Percentiles rank a stretch among this genome's conserved stretches.
These are phyloP conservation scores for Lagenidium giganteum DNA, from an alignment of 352 stramenopile species.

Conservation along the genomic window DNA sequence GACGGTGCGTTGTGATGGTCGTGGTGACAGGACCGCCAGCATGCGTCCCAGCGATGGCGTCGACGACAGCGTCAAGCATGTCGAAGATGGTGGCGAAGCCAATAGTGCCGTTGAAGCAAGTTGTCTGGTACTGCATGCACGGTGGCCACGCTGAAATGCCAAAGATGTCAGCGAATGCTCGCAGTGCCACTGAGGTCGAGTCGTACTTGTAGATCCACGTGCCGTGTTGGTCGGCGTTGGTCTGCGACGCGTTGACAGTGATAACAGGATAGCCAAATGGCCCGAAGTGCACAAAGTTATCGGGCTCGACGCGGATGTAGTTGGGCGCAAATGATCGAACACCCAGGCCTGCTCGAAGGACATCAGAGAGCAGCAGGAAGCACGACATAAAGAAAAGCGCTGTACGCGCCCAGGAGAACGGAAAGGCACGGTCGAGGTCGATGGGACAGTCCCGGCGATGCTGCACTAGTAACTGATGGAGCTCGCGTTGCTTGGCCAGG, in stretches of 20 bases:
- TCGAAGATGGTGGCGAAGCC: too few relatives aligned
- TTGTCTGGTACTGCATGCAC: constrained; percentile 7
- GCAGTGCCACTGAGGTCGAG: constrained; percentile 15
- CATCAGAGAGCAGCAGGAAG: constrained; percentile 10
- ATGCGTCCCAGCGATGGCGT: too few relatives aligned
- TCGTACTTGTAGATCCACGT: constrained; percentile 18
- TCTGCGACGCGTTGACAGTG: too few relatives aligned
- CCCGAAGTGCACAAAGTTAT: constrained; percentile 2
- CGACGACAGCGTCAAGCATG: too few relatives aligned
- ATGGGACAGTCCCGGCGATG: too few relatives aligned
- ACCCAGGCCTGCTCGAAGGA: constrained; percentile 8
- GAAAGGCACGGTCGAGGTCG: background rate
- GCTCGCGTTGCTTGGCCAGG: too few relatives aligned
- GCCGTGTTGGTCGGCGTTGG: too few relatives aligned
- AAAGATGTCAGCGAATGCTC: constrained; percentile 2
- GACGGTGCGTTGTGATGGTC: too few relatives aligned
- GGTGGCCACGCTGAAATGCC: constrained; percentile 1
- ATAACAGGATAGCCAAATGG: constrained; percentile 10
- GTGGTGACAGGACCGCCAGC: too few relatives aligned
- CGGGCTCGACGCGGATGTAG: constrained; percentile 4
- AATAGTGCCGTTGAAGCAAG: background rate
- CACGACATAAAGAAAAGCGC: constrained; percentile 14
- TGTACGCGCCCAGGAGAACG: constrained; percentile 5
- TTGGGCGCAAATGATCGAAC: constrained; percentile 2
- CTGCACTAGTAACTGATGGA: too few relatives aligned